Conservation (phyloP, 2,329 filamentous ascomycete species). For the Pseudogymnoascus sp. region DNA sequence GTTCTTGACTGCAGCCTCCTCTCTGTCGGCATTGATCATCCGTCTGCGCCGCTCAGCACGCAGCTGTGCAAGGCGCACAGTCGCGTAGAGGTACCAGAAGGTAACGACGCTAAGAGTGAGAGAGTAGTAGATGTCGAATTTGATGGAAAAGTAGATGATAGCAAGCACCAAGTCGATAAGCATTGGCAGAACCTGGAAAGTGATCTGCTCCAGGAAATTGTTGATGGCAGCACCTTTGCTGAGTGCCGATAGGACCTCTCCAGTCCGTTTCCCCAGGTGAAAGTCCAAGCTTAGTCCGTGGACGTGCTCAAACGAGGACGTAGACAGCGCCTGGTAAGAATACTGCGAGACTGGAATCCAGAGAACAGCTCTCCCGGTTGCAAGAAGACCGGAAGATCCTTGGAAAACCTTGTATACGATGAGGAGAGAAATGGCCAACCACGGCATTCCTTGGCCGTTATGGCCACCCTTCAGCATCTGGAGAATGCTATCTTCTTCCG, state of each 20-base stretch:
- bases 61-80: constrained; percentile 90
- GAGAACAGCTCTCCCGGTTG: constrained; percentile 70
- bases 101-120: constrained; percentile 84
- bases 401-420: constrained; percentile 75
- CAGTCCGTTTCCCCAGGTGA: constrained; percentile 91
- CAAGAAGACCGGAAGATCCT: constrained; percentile 79
- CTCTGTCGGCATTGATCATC: constrained; percentile 90
- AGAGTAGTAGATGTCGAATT: constrained; percentile 83
- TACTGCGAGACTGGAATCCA: constrained; percentile 98
- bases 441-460: constrained; percentile 45
- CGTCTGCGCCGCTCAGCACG: constrained; percentile 81
- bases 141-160: constrained; percentile 68
- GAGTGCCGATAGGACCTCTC: constrained; percentile 88
- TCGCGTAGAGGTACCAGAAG: constrained; percentile 94
- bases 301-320: constrained; percentile 94
- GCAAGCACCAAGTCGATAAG: constrained; percentile 81
- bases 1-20: constrained; percentile 96
- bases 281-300: constrained; percentile 93
- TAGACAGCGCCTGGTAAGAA: constrained; percentile 88
- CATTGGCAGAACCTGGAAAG: constrained; percentile 94
- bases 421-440: constrained; percentile 67
- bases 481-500: constrained; percentile 24
- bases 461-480: constrained; percentile 15
- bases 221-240: constrained; percentile 97
- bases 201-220: constrained; percentile 90